Evolutionary conservation across 306 rosid species (phyloP), one percentile per base, ranked within the genome.

Genomic region (Oemleria cerasiformis): DNA sequence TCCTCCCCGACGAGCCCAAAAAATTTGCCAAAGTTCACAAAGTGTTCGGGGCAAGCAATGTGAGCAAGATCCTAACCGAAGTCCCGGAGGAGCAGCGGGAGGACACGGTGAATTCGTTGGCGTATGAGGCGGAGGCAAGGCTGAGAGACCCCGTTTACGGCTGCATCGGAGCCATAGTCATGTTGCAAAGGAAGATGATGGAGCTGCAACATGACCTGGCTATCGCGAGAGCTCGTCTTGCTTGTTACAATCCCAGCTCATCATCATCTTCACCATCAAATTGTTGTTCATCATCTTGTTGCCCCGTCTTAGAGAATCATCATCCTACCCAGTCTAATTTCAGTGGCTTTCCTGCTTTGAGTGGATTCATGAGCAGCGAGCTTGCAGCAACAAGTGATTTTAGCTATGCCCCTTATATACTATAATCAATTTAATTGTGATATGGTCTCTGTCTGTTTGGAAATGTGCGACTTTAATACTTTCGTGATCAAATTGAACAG

Each of bases 31-130:
- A 93, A 11, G 97, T 93, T 2, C 98, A 93, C 80, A 93, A 93
- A 75, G 98, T 94, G 2, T 94, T 94, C 44, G 97, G 98, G 14
- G 98, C 98, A 3, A 94, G 98, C 87, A 94, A 91, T 74, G 97
- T 88, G 50, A 91, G 98, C 88, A 94, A 89, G 87, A 88, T 94
- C 84, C 85, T 94, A 10, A 73, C 63, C 0, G 96, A 91, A 71
- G 98, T 94, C 10, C 92, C 97, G 0, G 92, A 86, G 71, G 90
- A 91, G 53, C 97, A 87, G 13, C 77, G 96, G 1, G 96, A 87
- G 49, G 98, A 94, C 84, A 84, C 97, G 0, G 98, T 86, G 54
- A 94, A 88, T 74, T 91, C 96, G 6, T 80, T 94, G 9, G 96
- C 95, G 1, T 94, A 86, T 45, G 97, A 94, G 72, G 97, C 96